phyloP scores from a whole-genome alignment of 106 monocot genomes.

The Dendrobium officinale region DNA sequence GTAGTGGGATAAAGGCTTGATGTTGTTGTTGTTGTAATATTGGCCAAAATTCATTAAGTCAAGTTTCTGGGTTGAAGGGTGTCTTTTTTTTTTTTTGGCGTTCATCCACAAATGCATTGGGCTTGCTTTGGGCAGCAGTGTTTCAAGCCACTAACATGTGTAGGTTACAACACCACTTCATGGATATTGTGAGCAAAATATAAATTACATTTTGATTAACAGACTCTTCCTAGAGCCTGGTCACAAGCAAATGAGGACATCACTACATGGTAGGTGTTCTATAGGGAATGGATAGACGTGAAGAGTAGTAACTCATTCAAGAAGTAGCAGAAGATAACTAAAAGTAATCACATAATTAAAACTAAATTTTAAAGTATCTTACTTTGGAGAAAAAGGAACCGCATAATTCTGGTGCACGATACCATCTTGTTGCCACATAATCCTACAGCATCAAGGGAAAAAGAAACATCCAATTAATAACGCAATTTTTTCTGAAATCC shows the following conservation, averaged over 20 bases:
- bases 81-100: too few species aligned
- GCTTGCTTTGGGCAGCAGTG: background rate
- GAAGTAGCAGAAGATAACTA: background rate
- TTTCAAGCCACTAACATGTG: background rate
- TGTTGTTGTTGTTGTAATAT: background rate
- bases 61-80: too few species aligned
- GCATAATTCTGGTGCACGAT: constrained; percentile 81
- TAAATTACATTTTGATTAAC: background rate
- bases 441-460: constrained; percentile 32
- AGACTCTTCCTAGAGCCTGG: background rate
- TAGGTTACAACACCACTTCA: background rate
- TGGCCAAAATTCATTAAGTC: background rate
- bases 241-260: background rate
- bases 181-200: background rate
- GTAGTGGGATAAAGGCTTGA: too few species aligned
- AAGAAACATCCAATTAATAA: constrained; percentile 7
- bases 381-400: constrained; percentile 86
- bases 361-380: constrained; percentile 6
- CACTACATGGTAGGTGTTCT: background rate
- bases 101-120: background rate
- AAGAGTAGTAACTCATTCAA: background rate
- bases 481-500: background rate
- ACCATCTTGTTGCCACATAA: constrained; percentile 88
- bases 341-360: background rate
- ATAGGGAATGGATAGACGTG: background rate